These are phyloP conservation scores for Kodamaea alishanica DNA, from an alignment of 1,139 yeast species.

Conservation along the genomic window DNA sequence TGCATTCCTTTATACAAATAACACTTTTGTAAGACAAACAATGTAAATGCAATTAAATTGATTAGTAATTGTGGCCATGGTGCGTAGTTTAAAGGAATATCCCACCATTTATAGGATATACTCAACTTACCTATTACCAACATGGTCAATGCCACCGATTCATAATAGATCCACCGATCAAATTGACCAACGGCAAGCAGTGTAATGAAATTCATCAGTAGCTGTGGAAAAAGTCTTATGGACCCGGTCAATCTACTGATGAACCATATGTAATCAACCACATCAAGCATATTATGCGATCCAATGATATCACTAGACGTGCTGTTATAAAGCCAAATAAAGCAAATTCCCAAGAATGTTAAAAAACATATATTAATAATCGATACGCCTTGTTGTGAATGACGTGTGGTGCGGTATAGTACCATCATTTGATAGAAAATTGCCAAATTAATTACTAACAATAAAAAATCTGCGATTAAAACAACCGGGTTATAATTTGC, in stretches of 20 bases:
- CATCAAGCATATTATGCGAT: conserved; percentile 19
- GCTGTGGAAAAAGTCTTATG: conserved; percentile 26
- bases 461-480: conserved; percentile 15
- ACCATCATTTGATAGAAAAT: conserved; percentile 15
- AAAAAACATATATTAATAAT: conserved; percentile 10
- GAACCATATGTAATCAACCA: conserved; percentile 29
- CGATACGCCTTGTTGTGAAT: conserved; percentile 25
- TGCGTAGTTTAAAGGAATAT: conserved; percentile 24
- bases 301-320: conserved; percentile 1
- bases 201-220: conserved; percentile 26
- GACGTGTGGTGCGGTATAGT: conserved; percentile 18
- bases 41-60: background rate
- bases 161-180: conserved; percentile 11
- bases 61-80: conserved; percentile 16
- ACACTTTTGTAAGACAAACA: conserved; percentile 2
- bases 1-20: conserved; percentile 3
- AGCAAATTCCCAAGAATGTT: conserved; percentile 1
- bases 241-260: conserved; percentile 15
- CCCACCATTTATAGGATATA: conserved; percentile 18
- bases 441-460: conserved; percentile 11
- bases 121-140: conserved; percentile 8
- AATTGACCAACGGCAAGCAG: conserved; percentile 17
- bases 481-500: conserved; percentile 9
- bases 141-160: conserved; percentile 9
- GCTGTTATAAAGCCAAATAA: conserved; percentile 3